Percentiles rank a stretch among this genome's conserved stretches.
phyloP scores from a whole-genome alignment of 164 flowering plant genomes.

The Macadamia tetraphylla region DNA sequence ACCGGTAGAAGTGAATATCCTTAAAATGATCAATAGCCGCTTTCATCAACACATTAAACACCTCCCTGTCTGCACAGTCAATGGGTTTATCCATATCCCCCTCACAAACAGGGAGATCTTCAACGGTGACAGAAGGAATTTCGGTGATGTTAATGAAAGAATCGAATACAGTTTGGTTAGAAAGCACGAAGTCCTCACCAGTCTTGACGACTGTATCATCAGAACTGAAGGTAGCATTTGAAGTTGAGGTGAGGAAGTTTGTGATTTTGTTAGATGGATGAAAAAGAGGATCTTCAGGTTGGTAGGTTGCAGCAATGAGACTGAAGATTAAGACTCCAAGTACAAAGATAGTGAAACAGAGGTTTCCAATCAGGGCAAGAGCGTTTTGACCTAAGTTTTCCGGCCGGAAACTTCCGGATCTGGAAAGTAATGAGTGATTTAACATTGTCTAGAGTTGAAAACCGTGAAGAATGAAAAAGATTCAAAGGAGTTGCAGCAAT shows the following conservation, averaged over 20 bases:
- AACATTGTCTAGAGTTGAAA: conserved; percentile 21
- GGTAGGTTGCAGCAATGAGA: conserved; percentile 58
- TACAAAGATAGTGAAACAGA: conserved; percentile 53
- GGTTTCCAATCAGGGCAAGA: conserved; percentile 47
- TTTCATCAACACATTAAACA: conserved; percentile 60
- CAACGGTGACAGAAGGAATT: conserved; percentile 16
- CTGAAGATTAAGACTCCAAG: conserved; percentile 57
- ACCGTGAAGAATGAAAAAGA: too few relatives aligned
- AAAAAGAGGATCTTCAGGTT: conserved; percentile 63
- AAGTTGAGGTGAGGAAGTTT: conserved; percentile 46
- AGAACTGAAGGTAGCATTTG: conserved; percentile 54
- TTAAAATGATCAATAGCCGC: conserved; percentile 47
- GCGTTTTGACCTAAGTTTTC: conserved; percentile 59
- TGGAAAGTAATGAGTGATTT: conserved; percentile 33
- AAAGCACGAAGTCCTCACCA: conserved; percentile 27
- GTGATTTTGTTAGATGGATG: conserved; percentile 55
- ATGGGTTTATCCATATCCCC: conserved; percentile 32
- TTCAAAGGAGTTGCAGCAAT: too few relatives aligned
- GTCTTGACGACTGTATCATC: conserved; percentile 53
- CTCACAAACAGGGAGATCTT: conserved; percentile 20
- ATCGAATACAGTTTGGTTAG: background rate
- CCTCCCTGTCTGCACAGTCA: conserved; percentile 54
- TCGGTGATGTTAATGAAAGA: conserved; percentile 47
- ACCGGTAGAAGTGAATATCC: background rate
- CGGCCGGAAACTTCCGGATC: conserved; percentile 49